Evolutionary conservation across 768 basidiomycete genomes (phyloP), one percentile per base, ranked within the genome.

Genomic region (Rhodotorula diobovata): DNA sequence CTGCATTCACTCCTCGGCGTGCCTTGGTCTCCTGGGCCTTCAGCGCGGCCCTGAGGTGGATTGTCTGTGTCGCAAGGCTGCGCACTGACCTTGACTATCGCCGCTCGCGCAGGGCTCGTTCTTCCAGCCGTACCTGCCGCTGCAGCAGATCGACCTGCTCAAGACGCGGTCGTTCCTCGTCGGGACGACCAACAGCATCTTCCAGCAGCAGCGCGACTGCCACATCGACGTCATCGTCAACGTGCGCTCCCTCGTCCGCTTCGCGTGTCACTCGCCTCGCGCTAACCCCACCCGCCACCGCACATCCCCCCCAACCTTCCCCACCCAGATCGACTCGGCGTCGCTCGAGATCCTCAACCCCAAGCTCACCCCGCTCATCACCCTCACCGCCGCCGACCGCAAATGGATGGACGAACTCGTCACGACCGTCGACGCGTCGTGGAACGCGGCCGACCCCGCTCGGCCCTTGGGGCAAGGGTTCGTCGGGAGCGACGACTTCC

Each of bases 61-160:
- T n/a, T n/a, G n/a, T n/a, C n/a, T n/a, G n/a, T n/a, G n/a, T n/a
- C n/a, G n/a, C n/a, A n/a, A n/a, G n/a, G n/a, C n/a, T n/a, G n/a
- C n/a, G n/a, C n/a, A n/a, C n/a, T n/a, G n/a, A n/a, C n/a, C n/a
- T n/a, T n/a, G n/a, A n/a, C n/a, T n/a, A n/a, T n/a, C n/a, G n/a
- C n/a, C n/a, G n/a, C n/a, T n/a, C 35, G 4, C 45, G 56, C 74
- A 92, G 88, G 90, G 93, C 75, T 86, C 93, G 9, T 94, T 98
- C 82, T 99, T 99, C 82, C 96, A 99, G 79, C 96, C 96, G 4
- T 99, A 98, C 79, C 83, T 98, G 21, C 95, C 96, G 0, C 81
- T 99, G 4, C 96, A 99, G 80, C 94, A 99, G 81, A 83, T 96
- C 12, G 94, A 97, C 71, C 87, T 92, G 81, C 81, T 96, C 77